These are phyloP conservation scores for Xylogone sp. DNA, from an alignment of 2,329 filamentous ascomycete species.

Conservation along the genomic window DNA sequence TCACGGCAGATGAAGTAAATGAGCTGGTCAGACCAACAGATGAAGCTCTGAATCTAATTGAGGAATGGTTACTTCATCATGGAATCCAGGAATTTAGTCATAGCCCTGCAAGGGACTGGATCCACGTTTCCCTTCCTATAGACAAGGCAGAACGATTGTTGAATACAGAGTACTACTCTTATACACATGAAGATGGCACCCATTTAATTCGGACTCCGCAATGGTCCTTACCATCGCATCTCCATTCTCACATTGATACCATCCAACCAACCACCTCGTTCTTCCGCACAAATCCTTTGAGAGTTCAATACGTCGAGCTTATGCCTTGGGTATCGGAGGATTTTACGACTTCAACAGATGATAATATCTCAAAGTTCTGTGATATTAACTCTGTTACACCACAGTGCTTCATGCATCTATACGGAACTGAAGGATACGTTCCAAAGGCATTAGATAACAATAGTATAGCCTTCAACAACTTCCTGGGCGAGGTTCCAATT, in stretches of 20 bases:
- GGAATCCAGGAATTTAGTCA: slow-evolving; percentile 43
- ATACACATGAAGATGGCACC: slow-evolving; percentile 50
- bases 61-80: slow-evolving; percentile 52
- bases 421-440: slow-evolving; percentile 24
- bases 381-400: slow-evolving; percentile 49
- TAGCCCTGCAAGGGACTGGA: slow-evolving; percentile 54
- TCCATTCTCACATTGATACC: slow-evolving; percentile 55
- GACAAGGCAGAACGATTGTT: slow-evolving; percentile 48
- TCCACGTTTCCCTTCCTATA: slow-evolving; percentile 49
- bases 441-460: slow-evolving; percentile 15
- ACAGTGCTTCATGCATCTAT: slow-evolving; percentile 49
- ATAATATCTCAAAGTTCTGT: slow-evolving; percentile 30
- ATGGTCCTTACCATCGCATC: slow-evolving; percentile 55
- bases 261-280: slow-evolving; percentile 60
- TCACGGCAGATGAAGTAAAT: slow-evolving; percentile 47
- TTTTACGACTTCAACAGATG: slow-evolving; percentile 27
- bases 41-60: slow-evolving; percentile 46
- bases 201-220: slow-evolving; percentile 46
- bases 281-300: slow-evolving; percentile 35
- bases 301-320: slow-evolving; percentile 5
- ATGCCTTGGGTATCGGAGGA: slow-evolving; percentile 25
- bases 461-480: slow-evolving; percentile 16
- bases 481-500: slow-evolving; percentile 22
- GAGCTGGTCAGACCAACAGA: slow-evolving; percentile 49
- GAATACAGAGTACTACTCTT: slow-evolving; percentile 47